Evolutionary conservation across 371 early-diverging fungal genomes (phyloP).

Genomic region (Mortierella sp.): DNA sequence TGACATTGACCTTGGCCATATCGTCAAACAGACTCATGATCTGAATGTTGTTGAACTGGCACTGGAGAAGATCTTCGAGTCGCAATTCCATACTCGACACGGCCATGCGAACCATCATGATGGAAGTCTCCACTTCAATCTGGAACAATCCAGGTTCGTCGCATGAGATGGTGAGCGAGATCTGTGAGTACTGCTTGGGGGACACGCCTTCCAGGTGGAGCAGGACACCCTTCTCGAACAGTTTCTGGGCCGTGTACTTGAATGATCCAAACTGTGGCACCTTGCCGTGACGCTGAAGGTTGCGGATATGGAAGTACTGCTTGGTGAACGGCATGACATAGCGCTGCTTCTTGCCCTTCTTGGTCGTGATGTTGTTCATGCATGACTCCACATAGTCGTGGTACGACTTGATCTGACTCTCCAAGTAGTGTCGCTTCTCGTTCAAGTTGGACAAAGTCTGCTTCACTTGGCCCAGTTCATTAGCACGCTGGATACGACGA

Average conservation of each 20-base stretch:
- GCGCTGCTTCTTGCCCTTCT: slow-evolving; percentile 82
- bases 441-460: slow-evolving; percentile 84
- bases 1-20: slow-evolving; percentile 94
- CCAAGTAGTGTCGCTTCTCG: slow-evolving; percentile 83
- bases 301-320: slow-evolving; percentile 93
- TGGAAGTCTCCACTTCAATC: slow-evolving; percentile 77
- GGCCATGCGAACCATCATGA: slow-evolving; percentile 80
- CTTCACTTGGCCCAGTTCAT: slow-evolving; percentile 78
- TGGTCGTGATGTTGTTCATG: slow-evolving; percentile 85
- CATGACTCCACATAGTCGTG: slow-evolving; percentile 91
- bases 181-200: slow-evolving; percentile 88
- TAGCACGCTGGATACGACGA: slow-evolving; percentile 79
- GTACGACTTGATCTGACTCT: slow-evolving; percentile 87
- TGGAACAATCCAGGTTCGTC: slow-evolving; percentile 92
- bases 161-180: slow-evolving; percentile 91
- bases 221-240: slow-evolving; percentile 93
- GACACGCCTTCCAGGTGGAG: slow-evolving; percentile 82
- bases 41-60: slow-evolving; percentile 92
- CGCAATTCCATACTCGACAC: slow-evolving; percentile 84
- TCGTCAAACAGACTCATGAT: slow-evolving; percentile 91
- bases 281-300: slow-evolving; percentile 83
- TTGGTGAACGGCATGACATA: slow-evolving; percentile 85
- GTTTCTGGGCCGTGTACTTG: slow-evolving; percentile 94
- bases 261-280: slow-evolving; percentile 97
- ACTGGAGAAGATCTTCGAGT: slow-evolving; percentile 93